Percentiles rank a stretch among this genome's conserved stretches.
Conservation (phyloP, 2,329 filamentous ascomycete species). For the Cylindrodendrum hubeiense region DNA sequence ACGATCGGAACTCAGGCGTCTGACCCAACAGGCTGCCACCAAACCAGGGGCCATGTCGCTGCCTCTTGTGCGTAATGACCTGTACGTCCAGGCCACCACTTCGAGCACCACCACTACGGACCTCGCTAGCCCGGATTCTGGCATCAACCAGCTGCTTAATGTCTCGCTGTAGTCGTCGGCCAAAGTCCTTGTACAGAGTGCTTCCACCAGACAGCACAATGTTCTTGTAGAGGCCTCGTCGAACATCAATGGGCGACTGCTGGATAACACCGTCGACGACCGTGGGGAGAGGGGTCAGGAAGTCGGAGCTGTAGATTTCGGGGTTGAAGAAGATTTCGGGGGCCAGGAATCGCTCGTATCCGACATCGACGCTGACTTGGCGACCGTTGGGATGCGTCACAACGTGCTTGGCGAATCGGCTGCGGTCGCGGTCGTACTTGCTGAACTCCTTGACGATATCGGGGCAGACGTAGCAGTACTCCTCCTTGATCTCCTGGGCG, state of each 20-base stretch:
- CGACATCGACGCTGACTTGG: slow-evolving; percentile 88
- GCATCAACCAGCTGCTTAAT: slow-evolving; percentile 97
- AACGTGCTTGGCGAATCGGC: slow-evolving; percentile 90
- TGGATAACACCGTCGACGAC: slow-evolving; percentile 98
- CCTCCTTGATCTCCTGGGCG: slow-evolving; percentile 97
- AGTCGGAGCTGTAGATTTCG: slow-evolving; percentile 99
- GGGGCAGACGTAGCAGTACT: slow-evolving; percentile 98
- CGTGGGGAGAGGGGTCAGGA: slow-evolving; percentile 91
- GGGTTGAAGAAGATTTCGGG: slow-evolving; percentile 99
- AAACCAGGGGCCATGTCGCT: slow-evolving; percentile 98
- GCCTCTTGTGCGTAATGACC: slow-evolving; percentile 96
- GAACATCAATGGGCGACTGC: slow-evolving; percentile 96
- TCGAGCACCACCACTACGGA: slow-evolving; percentile 89
- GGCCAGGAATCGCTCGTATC: slow-evolving; percentile 97
- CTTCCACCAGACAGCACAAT: slow-evolving; percentile 98
- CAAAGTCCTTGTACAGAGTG: slow-evolving; percentile 98
- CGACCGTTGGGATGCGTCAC: slow-evolving; percentile 89
- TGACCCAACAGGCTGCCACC: slow-evolving; percentile 96
- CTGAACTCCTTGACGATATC: slow-evolving; percentile 99
- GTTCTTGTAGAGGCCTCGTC: slow-evolving; percentile 98
- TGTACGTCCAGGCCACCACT: slow-evolving; percentile 96
- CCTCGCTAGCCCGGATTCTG: slow-evolving; percentile 91
- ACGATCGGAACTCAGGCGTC: slow-evolving; percentile 97
- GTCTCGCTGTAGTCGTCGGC: slow-evolving; percentile 93
- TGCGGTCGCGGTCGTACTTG: slow-evolving; percentile 92